Evolutionary conservation across 352 stramenopile species (phyloP), one percentile per base, ranked within the genome.

Genomic region (Pythium volutum): DNA sequence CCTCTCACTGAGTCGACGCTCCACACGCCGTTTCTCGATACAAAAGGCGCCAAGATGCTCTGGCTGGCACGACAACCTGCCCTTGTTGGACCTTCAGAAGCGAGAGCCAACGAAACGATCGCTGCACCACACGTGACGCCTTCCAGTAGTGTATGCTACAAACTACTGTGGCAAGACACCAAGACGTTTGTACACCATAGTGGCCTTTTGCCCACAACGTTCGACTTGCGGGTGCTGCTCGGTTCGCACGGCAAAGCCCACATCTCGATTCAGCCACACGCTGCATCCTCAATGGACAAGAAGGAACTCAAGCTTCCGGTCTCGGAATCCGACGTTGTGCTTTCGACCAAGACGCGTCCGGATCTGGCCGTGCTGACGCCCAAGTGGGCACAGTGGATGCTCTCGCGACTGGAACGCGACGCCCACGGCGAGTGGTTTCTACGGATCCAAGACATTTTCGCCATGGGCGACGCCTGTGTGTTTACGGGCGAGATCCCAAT

Each of bases 131-230:
- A 5, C 38, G 18, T 22, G 2, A 12, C 25, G 25, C 14, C 46
- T 23, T 9, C 25, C 25, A 53, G 14, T 23, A 53, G 14, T 23
- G 61, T 78, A 10, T 59, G 75, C 22, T 83, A 80, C 39, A 86
- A 84, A 62, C 41, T 74, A 9, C 42, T 88, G n/a, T 76, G 64
- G 59, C 83, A 74, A 38, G 67, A 83, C 29, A 45, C 71, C 23
- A 69, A 55, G 29, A 58, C 12, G n/a, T 55, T 82, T 14, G 42
- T 27, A 1, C 23, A 27, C 26, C n/a, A 50, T 11, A 11, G 31
- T 15, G 49, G 23, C 0, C 27, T 9, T 27, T 50, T 49, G 31
- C 54, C 23, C 1, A 36, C 20, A 20, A 34, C 46, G 7, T 47
- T 73, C 10, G 50, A 69, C 23, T 15, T 83, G 34, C 61, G 71